Base-by-base conservation (phyloP, 106 monocot species). In the Allium fistulosum region DNA sequence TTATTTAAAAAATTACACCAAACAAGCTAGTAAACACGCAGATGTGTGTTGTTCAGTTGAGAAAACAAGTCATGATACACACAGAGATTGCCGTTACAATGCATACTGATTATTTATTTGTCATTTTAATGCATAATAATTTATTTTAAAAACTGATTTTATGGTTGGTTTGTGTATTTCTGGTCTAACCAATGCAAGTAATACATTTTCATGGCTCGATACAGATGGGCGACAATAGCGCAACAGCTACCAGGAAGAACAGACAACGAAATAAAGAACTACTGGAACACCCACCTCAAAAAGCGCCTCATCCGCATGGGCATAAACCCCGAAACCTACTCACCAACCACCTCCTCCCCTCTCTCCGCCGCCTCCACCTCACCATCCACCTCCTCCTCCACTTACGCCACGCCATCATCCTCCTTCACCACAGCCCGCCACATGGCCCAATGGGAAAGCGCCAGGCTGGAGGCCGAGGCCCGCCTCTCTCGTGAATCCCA, bases 361-460 rank as follows among this genome's bases (percentile, higher is more conserved):
- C 71, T 62, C 11, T 46, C 73, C 48, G 14, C 69, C 63, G 50
- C 73, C 7, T 9, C 79, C 18, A 49, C 79, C n/a, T 58, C 87
- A 53, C 26, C 77, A 18, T 22, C 80, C 47, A 9, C 76, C 3
- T 46, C 68, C 28, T 49, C 76, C 11, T 9, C 66, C n/a, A 27
- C 58, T 0, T 6, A 70, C 2, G 10, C 68, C 13, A 26, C 79
- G 26, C 27, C 65, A 65, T 46, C 66, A 28, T 17, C 62, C 51
- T 57, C 77, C 27, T 37, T 69, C 48, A 22, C 82, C 15, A 60
- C 81, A 22, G 77, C 89, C 59, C 72, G 82, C 10, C 82, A 82
- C 73, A 82, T 82, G 82, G 77, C 77, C 1, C 82, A 82, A 57
- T 82, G 82, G 82, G 82, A 82, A 60, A 82, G 74, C 65, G 82